Evolutionary conservation across 331 rosid species (phyloP), one percentile per base, ranked within the genome.

Genomic region (Malus hybrid): DNA sequence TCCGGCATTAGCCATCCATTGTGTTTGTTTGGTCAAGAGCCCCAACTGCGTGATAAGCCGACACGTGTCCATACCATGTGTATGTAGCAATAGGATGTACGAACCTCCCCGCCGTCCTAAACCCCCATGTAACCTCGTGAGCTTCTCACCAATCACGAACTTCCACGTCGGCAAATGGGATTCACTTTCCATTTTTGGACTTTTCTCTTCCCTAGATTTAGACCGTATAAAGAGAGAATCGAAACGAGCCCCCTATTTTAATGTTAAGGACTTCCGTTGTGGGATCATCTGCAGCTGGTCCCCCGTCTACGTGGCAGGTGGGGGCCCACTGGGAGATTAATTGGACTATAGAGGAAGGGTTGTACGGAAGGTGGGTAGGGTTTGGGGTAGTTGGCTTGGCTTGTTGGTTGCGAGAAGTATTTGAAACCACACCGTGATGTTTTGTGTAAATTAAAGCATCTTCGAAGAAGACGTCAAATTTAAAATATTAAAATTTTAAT

Each of bases 21-120:
- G 52, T 46, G 16, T 12, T 60, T 19, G 50, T 20, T 70, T 31
- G 55, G 76, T 74, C 71, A 55, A 54, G 67, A 64, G 72, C 73
- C 80, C 76, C 44, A 81, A 85, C 61, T 65, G 81, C 83, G 77
- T 88, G 96, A 90, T 66, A 80, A 85, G 73, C 81, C 61, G 73
- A 84, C 67, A 73, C 68, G 69, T 62, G 13, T 59, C 70, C 33
- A 64, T 20, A 24, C 54, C 70, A 73, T 65, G 57, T 19, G 5
- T 16, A 19, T 4, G 11, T 19, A 55, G 61, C 61, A 55, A 18
- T 42, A 3, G 10, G 9, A 55, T 0, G 24, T 55, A 71, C 68
- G 46, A 6, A 65, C 57, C 71, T 73, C 34, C 57, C 71, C 46
- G 80, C 78, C 86, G 80, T 52, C 80, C 71, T 54, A 66, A 14